These are phyloP conservation scores for Akanthomyces lecanii DNA, from an alignment of 2,329 filamentous ascomycete genomes.

Conservation along the genomic window DNA sequence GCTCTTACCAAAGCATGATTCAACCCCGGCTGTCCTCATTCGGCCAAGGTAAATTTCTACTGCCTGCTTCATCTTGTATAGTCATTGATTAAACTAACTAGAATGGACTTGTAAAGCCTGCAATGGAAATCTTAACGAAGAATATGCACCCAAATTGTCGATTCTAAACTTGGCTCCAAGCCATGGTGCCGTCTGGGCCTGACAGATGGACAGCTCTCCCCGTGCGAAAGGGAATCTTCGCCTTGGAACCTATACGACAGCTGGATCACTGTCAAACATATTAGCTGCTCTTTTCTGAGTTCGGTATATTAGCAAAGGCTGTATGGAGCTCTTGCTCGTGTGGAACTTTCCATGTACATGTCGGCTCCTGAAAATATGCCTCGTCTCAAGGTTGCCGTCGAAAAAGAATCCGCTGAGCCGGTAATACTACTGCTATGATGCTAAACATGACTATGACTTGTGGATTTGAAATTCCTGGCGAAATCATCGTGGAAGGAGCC, in stretches of 20 bases:
- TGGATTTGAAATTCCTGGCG: neutral
- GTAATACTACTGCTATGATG: neutral
- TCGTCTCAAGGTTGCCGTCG: neutral
- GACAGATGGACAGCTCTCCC: neutral
- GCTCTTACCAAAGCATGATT: neutral
- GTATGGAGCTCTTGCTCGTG: neutral
- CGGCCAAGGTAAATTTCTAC: neutral
- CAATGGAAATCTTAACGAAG: neutral
- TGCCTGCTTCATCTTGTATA: neutral
- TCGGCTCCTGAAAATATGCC: neutral
- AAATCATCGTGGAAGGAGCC: neutral
- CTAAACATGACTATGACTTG: too few species aligned
- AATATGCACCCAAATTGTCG: neutral
- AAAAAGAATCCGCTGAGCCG: neutral
- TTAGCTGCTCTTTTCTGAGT: neutral
- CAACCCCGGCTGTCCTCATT: neutral
- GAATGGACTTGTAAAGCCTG: neutral
- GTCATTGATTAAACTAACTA: neutral
- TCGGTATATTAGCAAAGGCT: neutral
- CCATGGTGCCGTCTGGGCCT: slow-evolving; percentile 8
- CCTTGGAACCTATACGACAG: neutral
- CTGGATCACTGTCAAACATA: neutral
- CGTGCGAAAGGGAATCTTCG: neutral
- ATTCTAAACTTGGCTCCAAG: neutral
- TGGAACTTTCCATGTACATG: neutral